Conservation (phyloP, 495 filamentous ascomycete genomes). For the Penicillium arizonense region DNA sequence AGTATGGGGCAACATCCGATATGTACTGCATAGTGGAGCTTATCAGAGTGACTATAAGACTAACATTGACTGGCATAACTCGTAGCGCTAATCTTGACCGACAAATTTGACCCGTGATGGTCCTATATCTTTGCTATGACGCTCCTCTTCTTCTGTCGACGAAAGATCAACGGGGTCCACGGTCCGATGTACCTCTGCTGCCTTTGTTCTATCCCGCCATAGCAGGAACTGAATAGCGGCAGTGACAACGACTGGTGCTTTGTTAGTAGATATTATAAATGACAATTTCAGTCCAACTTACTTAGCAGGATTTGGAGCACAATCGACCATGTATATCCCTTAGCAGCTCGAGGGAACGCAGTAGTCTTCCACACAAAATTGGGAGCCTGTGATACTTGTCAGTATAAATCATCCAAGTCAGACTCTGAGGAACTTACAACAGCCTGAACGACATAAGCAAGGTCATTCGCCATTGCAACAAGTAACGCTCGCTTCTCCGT, state of each 20-base stretch:
- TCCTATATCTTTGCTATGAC: background rate
- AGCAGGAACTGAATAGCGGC: background rate
- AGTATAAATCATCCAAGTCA: background rate
- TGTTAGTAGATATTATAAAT: background rate
- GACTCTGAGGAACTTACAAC: conserved; percentile 15
- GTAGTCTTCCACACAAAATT: conserved; percentile 42
- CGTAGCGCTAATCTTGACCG: background rate
- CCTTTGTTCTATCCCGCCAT: conserved; percentile 2
- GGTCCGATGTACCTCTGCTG: background rate
- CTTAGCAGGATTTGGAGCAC: conserved; percentile 24
- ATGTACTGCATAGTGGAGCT: too few relatives aligned
- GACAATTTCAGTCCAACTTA: background rate
- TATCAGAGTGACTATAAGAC: too few relatives aligned
- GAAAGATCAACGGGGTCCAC: background rate
- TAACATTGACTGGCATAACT: too few relatives aligned
- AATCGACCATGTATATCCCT: conserved; percentile 33
- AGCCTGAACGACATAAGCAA: conserved; percentile 28
- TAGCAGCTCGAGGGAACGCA: conserved; percentile 31
- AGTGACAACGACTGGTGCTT: background rate
- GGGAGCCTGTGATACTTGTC: conserved; percentile 19
- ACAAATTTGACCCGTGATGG: background rate
- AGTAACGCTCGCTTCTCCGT: conserved; percentile 25
- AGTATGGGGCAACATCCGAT: too few relatives aligned
- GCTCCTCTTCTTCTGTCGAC: background rate
- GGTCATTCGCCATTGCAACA: conserved; percentile 23